Evolutionary conservation across 2,329 filamentous ascomycete species (phyloP), one percentile per base, ranked within the genome.

Genomic region (Cladophialophora psammophila): DNA sequence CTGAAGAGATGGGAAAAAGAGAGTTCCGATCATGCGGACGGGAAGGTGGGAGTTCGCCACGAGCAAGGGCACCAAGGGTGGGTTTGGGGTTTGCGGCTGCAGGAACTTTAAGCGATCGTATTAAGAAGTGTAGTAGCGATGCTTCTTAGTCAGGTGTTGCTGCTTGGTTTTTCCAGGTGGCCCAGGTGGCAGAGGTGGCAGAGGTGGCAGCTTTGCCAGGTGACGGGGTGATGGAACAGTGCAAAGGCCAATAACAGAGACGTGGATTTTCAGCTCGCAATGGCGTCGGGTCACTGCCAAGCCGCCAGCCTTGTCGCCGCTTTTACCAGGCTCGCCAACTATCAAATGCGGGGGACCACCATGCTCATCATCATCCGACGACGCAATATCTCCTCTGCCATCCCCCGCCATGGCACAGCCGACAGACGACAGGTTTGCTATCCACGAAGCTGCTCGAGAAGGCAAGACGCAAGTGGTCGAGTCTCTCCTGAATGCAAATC

Each of bases 361-460:
- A 26, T 42, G 15, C 15, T 10, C 15, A 6, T 20, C 18, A 8
- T n/a, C 15, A 3, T 20, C 10, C 7, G 10, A 13, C 20, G 13
- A 54, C 31, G 5, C 35, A 18, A 5, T 12, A 18, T n/a, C 5
- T 13, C 13, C 8, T 26, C 26, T 26, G 26, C 26, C 34, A 3
- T 10, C 18, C 20, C 57, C 34, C 59, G 26, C 34, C n/a, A 61
- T 61, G 59, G 48, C 59, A 38, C 32, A 61, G 59, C 31, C 48
- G n/a, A 12, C 48, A 10, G 78, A 81, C 56, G 78, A 82, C 66
- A 92, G 90, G 74, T 97, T 90, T 73, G 91, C 93, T 34, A 90
- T 97, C 52, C 94, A 98, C 76, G 91, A 91, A 72, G 94, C 94
- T 50, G 90, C 91, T 69, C 87, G 94, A 64, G 92, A 96, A 78